These are phyloP conservation scores for Clathrus columnatus DNA, from an alignment of 768 basidiomycete genomes.

Conservation along the genomic window DNA sequence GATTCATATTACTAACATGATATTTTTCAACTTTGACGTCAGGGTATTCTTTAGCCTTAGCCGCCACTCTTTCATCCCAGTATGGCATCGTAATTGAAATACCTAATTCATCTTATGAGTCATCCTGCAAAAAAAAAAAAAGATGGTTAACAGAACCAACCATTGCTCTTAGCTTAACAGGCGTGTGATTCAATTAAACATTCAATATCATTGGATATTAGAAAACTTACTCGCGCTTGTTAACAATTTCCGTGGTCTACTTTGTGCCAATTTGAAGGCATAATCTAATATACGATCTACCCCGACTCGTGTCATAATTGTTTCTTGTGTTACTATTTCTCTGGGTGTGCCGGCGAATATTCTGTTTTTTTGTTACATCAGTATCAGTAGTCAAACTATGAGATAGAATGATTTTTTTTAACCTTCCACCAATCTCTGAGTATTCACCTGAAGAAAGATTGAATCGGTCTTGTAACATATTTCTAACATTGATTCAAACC, in stretches of 20 bases:
- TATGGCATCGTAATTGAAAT: constrained; percentile 41
- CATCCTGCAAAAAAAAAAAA: neutral
- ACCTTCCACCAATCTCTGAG: constrained; percentile 9
- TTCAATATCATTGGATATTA: neutral
- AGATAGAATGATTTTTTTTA: neutral
- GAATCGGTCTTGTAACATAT: neutral
- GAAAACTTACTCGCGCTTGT: constrained; percentile 48
- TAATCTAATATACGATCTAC: constrained; percentile 42
- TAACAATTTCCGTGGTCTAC: constrained; percentile 39
- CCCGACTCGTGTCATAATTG: constrained; percentile 41
- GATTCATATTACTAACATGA: constrained; percentile 17
- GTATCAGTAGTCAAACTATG: neutral
- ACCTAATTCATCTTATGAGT: constrained; percentile 17
- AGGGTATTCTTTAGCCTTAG: constrained; percentile 42
- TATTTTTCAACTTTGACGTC: constrained; percentile 40
- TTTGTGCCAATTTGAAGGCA: constrained; percentile 43
- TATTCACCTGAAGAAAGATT: constrained; percentile 3
- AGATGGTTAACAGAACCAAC: neutral
- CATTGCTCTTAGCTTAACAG: constrained; percentile 6
- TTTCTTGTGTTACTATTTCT: constrained; percentile 30
- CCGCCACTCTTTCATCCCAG: constrained; percentile 39
- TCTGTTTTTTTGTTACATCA: constrained; percentile 28
- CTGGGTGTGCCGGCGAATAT: constrained; percentile 22
- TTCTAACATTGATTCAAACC: constrained; percentile 37
- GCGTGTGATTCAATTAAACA: neutral